Base-by-base conservation (phyloP, 495 filamentous ascomycete species). In the Penicillium coffeae region DNA sequence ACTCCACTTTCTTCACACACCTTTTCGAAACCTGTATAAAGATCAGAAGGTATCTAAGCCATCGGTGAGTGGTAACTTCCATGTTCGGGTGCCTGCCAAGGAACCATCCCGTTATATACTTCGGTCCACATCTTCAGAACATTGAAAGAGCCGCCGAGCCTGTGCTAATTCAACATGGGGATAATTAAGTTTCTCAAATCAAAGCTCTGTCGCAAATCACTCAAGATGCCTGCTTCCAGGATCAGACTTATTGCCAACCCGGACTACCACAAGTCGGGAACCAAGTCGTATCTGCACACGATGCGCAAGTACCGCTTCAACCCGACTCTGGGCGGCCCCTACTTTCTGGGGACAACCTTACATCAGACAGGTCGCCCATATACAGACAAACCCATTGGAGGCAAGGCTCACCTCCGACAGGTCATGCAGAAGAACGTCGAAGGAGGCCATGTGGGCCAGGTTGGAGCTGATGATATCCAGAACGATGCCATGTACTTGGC, bases 401-500 rank as follows among this genome's bases (percentile, higher is more conserved):
- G 81, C 15, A 69, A 66, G 6, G 64, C 71, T 13, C 71, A 59
- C 40, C 52, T 71, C 41, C 68, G 65, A 32, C 57, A 72, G 48
- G 62, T 65, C 33, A 70, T 85, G 15, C 69, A 79, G 58, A 84
- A 82, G 59, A 53, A 48, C 3, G 58, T 58, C 25, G 56, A 59
- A 13, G 59, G 54, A 32, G 61, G 72, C 25, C 52, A 75, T 44
- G 61, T 64, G 6, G 83, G 75, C 8, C 73, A 85, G 13, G 83
- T 89, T 13, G 71, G 72, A 1, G 83, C 84, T n/a, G 79, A 87
- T 16, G 87, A 90, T 61, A 72, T 82, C 48, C 85, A 90, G 66
- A 84, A 89, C 52, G 87, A 90, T 48, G 72, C 78, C 18, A 65
- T 80, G 71, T 89, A 89, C 55, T 75, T 90, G 27, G 85, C 80